Evolutionary conservation across 805 yeast species (phyloP), one percentile per base, ranked within the genome.

Genomic region (Candida hispaniensis): DNA sequence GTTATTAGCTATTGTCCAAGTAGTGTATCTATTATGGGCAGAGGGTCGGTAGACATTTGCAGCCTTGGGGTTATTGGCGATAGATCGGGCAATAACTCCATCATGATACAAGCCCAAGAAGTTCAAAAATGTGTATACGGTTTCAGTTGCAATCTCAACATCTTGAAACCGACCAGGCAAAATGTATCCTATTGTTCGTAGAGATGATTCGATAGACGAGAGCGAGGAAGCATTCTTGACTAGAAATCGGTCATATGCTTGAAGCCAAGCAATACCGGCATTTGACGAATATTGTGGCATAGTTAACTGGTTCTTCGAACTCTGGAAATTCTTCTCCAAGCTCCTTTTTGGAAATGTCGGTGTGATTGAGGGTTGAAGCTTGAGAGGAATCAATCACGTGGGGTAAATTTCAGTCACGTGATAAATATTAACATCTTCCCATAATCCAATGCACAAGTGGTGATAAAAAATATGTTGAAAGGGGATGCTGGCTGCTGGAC

Each of bases 121-220:
- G 36, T 56, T 52, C n/a, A 59, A 44, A 4, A 42, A 27, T 6
- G 62, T 47, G 18, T 47, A 55, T 6, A 50, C 28, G 7, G 52
- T 48, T 44, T 60, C 66, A 4, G 62, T 41, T 5, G 52, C 53
- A 13, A 60, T 42, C 43, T 61, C 66, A 18, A 54, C 57, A 14
- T 59, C 54, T 23, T 60, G 51, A 41, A 53, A 53, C 34, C 59
- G 57, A 5, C 64, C 62, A 2, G 66, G 65, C 8, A 57, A 41
- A 20, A 61, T 42, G 36, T 54, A 52, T 7, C 55, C 49, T 18
- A 62, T 42, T 19, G 59, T 47, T 20, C 54, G 47, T 10, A 60
- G 40, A 6, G 54, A 50, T 11, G 55, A 48, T 41, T 62, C 66
- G 6, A 56, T 45, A 15, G 55, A 54, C n/a, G 60, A 50, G 16